Evolutionary conservation across 331 rosid species (phyloP), one percentile per base, ranked within the genome.

Genomic region (Pyrus hybrid): DNA sequence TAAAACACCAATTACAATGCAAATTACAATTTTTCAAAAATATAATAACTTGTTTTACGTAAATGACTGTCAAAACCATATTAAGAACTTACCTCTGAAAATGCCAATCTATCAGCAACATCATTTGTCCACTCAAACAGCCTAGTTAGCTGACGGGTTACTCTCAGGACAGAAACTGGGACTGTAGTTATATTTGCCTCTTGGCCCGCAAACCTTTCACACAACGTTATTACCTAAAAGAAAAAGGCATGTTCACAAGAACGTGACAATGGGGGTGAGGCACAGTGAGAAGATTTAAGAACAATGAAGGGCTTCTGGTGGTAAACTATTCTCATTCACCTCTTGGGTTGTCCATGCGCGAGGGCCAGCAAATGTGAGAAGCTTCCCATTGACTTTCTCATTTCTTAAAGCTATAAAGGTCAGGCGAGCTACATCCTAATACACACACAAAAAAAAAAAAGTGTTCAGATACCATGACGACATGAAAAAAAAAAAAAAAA

Each of bases 121-220:
- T 94, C 99, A 82, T 77, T 92, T 71, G 97, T 94, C 97, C 99
- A 94, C 86, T 92, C 96, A 79, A 94, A 94, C 62, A 92, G 77
- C 43, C 91, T 87, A 13, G 99, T 94, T 77, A 94, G 69, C 77
- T 90, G 99, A 66, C 97, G 95, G 75, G 97, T 90, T 56, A 92
- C 74, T 80, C 99, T 94, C 77, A 92, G 85, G 75, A 94, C 82
- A 28, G 97, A 88, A 81, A 92, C 97, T 0, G 99, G 99, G 77
- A 94, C 99, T 13, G 88, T 92, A 22, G 99, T 94, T 22, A 92
- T 93, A 85, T 94, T 94, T 65, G 97, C 97, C 86, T 92, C 99
- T 82, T 92, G 97, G 71, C 99, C 99, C 0, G 99, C 99, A 68
- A 94, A 96, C 88, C 99, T 90, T 91, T 94, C 99, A 62, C 99